These are phyloP conservation scores for Termitomyces sp. DNA, from an alignment of 768 basidiomycete genomes.

Conservation along the genomic window DNA sequence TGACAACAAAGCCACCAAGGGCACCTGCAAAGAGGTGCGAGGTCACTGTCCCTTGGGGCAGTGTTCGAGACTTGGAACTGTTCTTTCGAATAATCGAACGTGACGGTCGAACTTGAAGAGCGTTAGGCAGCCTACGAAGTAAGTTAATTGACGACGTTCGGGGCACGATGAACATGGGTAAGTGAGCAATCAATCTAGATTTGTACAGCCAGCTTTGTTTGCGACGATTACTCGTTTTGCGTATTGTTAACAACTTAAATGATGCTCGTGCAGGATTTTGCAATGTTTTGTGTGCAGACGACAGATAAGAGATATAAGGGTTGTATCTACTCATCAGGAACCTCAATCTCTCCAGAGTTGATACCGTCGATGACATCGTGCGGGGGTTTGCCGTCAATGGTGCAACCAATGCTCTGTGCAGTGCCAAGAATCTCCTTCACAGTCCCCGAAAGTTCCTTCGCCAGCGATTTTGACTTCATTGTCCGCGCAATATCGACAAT, in stretches of 20 bases:
- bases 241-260: neutral
- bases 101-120: neutral
- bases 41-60: neutral
- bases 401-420: constrained; percentile 95
- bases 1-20: neutral
- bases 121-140: neutral
- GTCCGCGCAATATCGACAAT: constrained; percentile 94
- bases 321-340: constrained; percentile 73
- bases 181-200: too few relatives aligned
- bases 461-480: constrained; percentile 91
- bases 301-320: constrained; percentile 23
- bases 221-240: too few relatives aligned
- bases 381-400: constrained; percentile 87
- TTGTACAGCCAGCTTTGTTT: neutral
- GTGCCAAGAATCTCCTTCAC: constrained; percentile 99
- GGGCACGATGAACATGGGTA: neutral
- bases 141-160: neutral
- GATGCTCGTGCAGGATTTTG: constrained; percentile 8
- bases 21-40: constrained; percentile 6
- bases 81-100: neutral
- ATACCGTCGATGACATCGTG: constrained; percentile 92
- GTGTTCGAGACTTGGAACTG: neutral
- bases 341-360: constrained; percentile 79
- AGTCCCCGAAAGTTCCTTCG: constrained; percentile 84
- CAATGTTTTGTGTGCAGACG: constrained; percentile 9